phyloP scores from a whole-genome alignment of 805 yeast genomes.

The Starmerella potacharoeniae region DNA sequence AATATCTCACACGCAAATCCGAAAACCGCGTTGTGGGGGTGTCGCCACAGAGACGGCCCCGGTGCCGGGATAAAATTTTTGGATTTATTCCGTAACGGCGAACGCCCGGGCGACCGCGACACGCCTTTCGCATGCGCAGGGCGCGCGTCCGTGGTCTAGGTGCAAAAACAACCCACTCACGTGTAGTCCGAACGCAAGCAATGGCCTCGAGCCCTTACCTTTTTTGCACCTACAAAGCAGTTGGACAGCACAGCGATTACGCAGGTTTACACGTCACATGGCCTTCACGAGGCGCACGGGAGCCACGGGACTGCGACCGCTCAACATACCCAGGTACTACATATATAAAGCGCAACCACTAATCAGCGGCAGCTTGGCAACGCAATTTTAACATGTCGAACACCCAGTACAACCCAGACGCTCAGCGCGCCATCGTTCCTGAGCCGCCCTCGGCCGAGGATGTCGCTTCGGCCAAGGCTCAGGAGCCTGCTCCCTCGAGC shows the following conservation, averaged over 20 bases:
- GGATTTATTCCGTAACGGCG: not conserved
- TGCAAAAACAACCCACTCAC: not conserved
- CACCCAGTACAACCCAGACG: constrained; percentile 15
- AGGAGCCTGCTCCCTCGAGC: constrained; percentile 26
- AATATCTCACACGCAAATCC: too few species aligned
- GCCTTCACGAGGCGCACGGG: constrained; percentile 3
- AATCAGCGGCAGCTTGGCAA: not conserved
- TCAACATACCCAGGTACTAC: not conserved
- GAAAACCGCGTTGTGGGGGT: too few species aligned
- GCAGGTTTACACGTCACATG: constrained; percentile 1
- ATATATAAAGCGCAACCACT: constrained; percentile 1
- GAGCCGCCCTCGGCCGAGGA: constrained; percentile 33
- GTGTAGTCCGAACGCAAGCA: not conserved
- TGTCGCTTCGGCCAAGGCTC: constrained; percentile 30
- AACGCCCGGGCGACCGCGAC: not conserved
- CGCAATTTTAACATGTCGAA: not conserved
- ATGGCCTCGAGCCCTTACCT: not conserved
- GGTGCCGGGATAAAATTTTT: not conserved
- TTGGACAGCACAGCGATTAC: constrained; percentile 1
- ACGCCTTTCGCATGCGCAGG: not conserved
- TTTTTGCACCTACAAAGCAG: not conserved
- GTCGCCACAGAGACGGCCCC: too few species aligned
- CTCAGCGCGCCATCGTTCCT: constrained; percentile 30
- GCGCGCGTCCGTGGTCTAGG: not conserved
- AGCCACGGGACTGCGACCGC: constrained; percentile 1